Base-by-base conservation (phyloP, 1,139 yeast genomes). In the Sugiyamaella castrensis region DNA sequence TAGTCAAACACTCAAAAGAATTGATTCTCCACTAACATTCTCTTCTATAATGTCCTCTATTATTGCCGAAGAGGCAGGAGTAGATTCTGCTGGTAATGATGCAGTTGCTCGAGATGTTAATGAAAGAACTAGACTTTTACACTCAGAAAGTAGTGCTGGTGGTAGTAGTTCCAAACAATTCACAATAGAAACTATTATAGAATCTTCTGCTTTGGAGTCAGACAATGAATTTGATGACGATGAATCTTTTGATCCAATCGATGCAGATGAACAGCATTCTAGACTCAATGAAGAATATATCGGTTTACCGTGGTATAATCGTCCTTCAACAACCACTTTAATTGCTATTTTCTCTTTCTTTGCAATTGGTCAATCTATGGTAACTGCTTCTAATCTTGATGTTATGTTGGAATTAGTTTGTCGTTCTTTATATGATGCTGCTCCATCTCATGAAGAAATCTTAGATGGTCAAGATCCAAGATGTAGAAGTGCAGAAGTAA, bases 341-440 rank as follows among this genome's bases (percentile, higher is more conserved):
- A 37, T 56, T 11, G 50, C 48, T 2, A 51, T 49, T n/a, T 44
- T 52, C 40, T 50, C 54, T 27, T 30, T 51, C 28, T 53, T 46
- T 43, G 52, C 57, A 11, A 46, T 55, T 30, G 61, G 59, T 12
- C 56, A 53, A 45, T 53, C 58, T 32, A 42, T 59, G 15, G 50
- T 57, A 1, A 38, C 54, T 10, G 55, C 65, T 4, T 52, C 63
- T 13, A 51, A 53, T 13, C 39, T 61, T 3, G 65, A 61, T 50
- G 63, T 58, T 15, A 46, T 59, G 52, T 55, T 58, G 13, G 57
- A 56, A 43, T 52, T 61, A 37, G 52, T 61, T 6, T 61, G 65
- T 48, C 52, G 57, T 8, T 43, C 53, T 15, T 52, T 57, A 16
- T 60, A 52, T 38, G 45, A 40, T 7, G 47, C 48, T 13, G 45